Evolutionary conservation across 345 rosid species (phyloP).

Genomic region (Passiflora organensis): DNA sequence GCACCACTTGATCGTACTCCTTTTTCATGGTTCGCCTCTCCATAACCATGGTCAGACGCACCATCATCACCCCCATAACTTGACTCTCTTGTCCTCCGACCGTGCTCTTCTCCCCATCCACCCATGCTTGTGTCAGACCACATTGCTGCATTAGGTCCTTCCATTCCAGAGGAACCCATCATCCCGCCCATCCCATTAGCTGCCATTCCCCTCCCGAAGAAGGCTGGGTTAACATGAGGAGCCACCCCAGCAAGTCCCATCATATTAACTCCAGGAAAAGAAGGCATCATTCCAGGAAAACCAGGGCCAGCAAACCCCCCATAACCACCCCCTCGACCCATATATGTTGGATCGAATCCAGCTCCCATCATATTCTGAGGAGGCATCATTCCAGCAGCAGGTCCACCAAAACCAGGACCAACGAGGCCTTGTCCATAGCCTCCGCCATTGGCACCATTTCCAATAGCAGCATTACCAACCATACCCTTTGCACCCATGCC

Average conservation of each 20-base stretch:
- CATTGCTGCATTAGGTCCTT: conserved; percentile 59
- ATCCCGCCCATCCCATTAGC: conserved; percentile 55
- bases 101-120: conserved; percentile 62
- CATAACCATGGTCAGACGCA: conserved; percentile 78
- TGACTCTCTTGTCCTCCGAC: conserved; percentile 50
- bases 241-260: conserved; percentile 85
- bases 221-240: conserved; percentile 90
- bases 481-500: conserved; percentile 50
- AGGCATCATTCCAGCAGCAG: conserved; percentile 61
- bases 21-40: conserved; percentile 70
- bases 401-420: conserved; percentile 67
- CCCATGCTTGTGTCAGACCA: conserved; percentile 72
- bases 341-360: conserved; percentile 74
- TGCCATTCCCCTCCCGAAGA: conserved; percentile 67
- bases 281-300: conserved; percentile 71
- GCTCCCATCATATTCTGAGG: conserved; percentile 76
- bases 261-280: conserved; percentile 64
- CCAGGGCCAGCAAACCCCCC: conserved; percentile 71
- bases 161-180: conserved; percentile 69
- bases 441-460: conserved; percentile 46
- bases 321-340: conserved; percentile 76
- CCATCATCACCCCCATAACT: conserved; percentile 83
- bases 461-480: conserved; percentile 37
- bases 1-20: conserved; percentile 48
- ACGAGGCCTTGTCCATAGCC: conserved; percentile 66